Evolutionary conservation across 768 basidiomycete species (phyloP), one percentile per base, ranked within the genome.

Genomic region (Paxillus rubicundulus): DNA sequence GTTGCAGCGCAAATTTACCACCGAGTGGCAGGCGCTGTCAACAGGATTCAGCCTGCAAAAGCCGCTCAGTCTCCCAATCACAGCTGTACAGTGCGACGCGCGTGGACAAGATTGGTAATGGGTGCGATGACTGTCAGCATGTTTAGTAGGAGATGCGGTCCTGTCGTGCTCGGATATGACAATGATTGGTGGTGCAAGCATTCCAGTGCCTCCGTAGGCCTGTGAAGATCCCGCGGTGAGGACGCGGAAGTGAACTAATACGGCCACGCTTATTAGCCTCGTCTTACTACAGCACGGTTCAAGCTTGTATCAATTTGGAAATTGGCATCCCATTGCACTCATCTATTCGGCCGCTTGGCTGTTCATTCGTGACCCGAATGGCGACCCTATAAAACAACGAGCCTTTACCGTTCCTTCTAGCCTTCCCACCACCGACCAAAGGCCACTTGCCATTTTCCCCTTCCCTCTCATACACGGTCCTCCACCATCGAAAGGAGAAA

Each of bases 381-480:
- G 16, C 24, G 20, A n/a, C 21, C 27, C 50, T 67, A 66, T 67
- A 64, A 63, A 66, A 52, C 43, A 9, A 36, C 5, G 43, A 34
- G 37, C 36, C 34, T 17, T 44, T 47, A 28, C 33, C 33, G 24
- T 30, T 37, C 9, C 2, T 10, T 36, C n/a, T 32, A 17, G 50
- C 46, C 50, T 30, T 49, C 27, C 21, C 45, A 24, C 48, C 0
- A 20, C 30, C 47, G 40, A 12, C 45, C 9, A 30, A 41, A 34
- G 21, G 30, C 27, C 28, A 24, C 28, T 38, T 48, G 13, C 49
- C 40, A n/a, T 18, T 28, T 36, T 40, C 40, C 34, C 2, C 34
- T 28, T 40, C 27, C 40, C 27, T 47, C 16, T 28, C 18, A 21
- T 44, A 13, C 30, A 24, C 24, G 24, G 24, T 24, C 24, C 32